Conservation (phyloP, 352 stramenopile genomes). For the Globisporangium spiculum region DNA sequence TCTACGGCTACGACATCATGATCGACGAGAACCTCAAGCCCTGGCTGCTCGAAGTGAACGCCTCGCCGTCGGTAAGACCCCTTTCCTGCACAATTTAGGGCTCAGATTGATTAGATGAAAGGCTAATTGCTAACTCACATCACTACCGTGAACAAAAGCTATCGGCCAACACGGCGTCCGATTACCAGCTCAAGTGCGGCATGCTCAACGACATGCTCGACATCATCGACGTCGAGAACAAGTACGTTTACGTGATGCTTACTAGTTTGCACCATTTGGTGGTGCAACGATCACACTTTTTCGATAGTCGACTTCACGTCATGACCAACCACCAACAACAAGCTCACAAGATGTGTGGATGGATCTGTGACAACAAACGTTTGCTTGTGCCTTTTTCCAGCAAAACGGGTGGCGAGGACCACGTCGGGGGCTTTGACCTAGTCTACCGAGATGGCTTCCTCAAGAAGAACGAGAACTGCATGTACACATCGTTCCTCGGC, state of each 20-base stretch:
- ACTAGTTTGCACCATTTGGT: background rate
- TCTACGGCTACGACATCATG: conserved; percentile 94
- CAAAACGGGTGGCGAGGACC: conserved; percentile 43
- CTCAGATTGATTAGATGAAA: too few relatives aligned
- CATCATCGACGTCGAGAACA: conserved; percentile 92
- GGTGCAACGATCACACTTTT: background rate
- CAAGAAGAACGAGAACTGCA: conserved; percentile 60
- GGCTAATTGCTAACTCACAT: too few relatives aligned
- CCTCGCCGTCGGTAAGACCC: conserved; percentile 76
- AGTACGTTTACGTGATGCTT: conserved; percentile 29
- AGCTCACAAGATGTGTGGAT: background rate
- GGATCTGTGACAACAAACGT: background rate
- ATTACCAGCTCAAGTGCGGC: conserved; percentile 92
- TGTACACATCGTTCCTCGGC: conserved; percentile 74
- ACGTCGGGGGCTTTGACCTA: conserved; percentile 74
- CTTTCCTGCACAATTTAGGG: too few relatives aligned
- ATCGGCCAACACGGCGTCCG: conserved; percentile 88
- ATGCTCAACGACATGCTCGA: conserved; percentile 95
- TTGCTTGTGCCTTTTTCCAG: background rate
- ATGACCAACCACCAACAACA: background rate
- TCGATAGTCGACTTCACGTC: background rate
- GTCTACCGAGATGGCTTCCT: conserved; percentile 70
- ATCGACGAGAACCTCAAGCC: conserved; percentile 91
- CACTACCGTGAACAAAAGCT: conserved; percentile 36
- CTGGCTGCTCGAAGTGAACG: conserved; percentile 93